Conservation (phyloP, 345 rosid genomes). For the Boechera retrofracta region DNA sequence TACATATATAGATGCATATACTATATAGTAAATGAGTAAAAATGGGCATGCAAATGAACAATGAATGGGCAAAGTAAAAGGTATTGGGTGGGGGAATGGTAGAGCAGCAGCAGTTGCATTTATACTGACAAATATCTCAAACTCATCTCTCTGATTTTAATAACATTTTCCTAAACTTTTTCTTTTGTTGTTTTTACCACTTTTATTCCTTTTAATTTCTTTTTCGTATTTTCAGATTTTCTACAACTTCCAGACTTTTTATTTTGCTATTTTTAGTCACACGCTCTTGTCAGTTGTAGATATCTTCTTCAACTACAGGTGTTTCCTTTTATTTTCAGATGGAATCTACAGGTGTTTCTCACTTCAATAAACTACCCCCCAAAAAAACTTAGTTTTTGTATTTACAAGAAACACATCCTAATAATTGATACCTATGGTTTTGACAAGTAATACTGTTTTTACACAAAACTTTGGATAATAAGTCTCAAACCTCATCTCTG, state of each 20-base stretch:
- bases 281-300: slow-evolving; percentile 44
- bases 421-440: not conserved
- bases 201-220: not conserved
- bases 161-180: not conserved
- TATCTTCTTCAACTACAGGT: slow-evolving; percentile 42
- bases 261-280: slow-evolving; percentile 21
- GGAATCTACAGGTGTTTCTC: slow-evolving; percentile 39
- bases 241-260: not conserved
- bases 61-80: slow-evolving; percentile 45
- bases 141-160: slow-evolving; percentile 29
- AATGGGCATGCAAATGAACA: slow-evolving; percentile 35
- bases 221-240: not conserved
- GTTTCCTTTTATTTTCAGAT: slow-evolving; percentile 38
- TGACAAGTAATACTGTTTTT: not conserved
- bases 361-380: not conserved
- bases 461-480: not conserved
- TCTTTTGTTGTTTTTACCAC: slow-evolving; percentile 1
- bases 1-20: not conserved
- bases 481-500: not conserved
- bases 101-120: slow-evolving; percentile 35
- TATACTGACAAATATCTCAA: slow-evolving; percentile 43
- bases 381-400: not conserved
- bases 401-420: not conserved
- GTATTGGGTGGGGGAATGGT: slow-evolving; percentile 42
- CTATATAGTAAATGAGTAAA: not conserved